Evolutionary conservation across 1,284 basidiomycete species (phyloP).

Genomic region (Pseudozyma flocculosa): DNA sequence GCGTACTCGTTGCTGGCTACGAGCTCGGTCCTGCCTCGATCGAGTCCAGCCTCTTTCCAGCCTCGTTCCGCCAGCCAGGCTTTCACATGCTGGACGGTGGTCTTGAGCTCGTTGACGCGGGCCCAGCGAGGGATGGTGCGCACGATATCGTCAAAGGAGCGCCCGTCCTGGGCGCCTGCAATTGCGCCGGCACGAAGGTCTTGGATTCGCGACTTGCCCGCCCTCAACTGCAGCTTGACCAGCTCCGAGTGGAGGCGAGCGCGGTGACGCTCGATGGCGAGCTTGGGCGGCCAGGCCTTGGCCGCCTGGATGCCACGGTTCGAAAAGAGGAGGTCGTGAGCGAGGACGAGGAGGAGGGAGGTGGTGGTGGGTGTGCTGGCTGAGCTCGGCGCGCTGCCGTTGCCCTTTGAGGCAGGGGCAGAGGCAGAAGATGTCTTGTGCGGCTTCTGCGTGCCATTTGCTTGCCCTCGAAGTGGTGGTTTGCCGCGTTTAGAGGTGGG

Average conservation of each 20-base stretch:
- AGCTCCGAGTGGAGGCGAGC: conserved; percentile 83
- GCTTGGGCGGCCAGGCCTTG: conserved; percentile 46
- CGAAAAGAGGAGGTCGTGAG: conserved; percentile 50
- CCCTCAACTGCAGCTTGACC: conserved; percentile 72
- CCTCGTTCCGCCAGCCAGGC: conserved; percentile 64
- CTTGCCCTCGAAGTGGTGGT: no score
- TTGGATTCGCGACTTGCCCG: conserved; percentile 29
- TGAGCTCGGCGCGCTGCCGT: not conserved
- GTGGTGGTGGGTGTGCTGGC: not conserved
- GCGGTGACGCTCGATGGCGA: conserved; percentile 67
- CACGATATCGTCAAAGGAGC: conserved; percentile 21
- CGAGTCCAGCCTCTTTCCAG: conserved; percentile 27
- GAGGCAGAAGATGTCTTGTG: not conserved
- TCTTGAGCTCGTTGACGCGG: conserved; percentile 41
- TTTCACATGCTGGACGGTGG: conserved; percentile 60
- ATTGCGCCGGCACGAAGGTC: conserved; percentile 45
- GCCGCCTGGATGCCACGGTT: conserved; percentile 44
- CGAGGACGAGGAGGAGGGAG: conserved; percentile 45
- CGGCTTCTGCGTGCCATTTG: not conserved
- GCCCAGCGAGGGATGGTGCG: conserved; percentile 51
- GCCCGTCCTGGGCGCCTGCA: conserved; percentile 3
- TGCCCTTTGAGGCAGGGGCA: no score
- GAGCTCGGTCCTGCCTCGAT: conserved; percentile 20
- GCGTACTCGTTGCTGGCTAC: conserved; percentile 51
- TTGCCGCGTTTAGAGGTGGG: no score